Conservation (phyloP, 176 grass and related monocot genomes). For the Oryza meridionalis region DNA sequence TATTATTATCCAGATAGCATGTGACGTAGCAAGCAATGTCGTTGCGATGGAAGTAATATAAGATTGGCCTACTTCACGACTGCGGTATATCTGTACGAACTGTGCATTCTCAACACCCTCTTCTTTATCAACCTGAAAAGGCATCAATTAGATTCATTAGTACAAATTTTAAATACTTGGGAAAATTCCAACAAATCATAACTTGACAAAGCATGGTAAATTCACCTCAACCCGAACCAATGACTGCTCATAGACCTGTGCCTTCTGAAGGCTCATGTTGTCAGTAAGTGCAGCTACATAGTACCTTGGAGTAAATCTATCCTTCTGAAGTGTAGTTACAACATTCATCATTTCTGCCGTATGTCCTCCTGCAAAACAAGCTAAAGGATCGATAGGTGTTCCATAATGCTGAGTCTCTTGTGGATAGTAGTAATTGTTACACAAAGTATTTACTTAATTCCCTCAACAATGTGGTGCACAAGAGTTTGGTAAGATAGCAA, state of each 20-base stretch:
- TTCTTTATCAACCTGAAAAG: constrained; percentile 49
- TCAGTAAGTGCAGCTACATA: constrained; percentile 92
- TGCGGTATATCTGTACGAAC: constrained; percentile 91
- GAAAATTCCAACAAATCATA: neutral
- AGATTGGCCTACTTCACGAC: constrained; percentile 96
- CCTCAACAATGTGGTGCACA: neutral
- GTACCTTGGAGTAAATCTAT: constrained; percentile 77
- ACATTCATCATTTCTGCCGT: constrained; percentile 96
- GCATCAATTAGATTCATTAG: constrained; percentile 11
- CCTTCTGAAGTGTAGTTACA: constrained; percentile 65
- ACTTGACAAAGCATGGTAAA: constrained; percentile 7
- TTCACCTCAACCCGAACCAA: constrained; percentile 45
- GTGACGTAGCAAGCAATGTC: constrained; percentile 70
- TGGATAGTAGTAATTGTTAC: neutral
- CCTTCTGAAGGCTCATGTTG: constrained; percentile 94
- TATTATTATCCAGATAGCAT: constrained; percentile 84
- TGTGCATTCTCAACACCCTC: constrained; percentile 43
- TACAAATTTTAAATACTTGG: constrained; percentile 4
- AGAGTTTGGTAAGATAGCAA: neutral
- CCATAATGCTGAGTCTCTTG: neutral
- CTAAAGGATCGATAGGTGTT: constrained; percentile 21
- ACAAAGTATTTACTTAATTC: constrained; percentile 32
- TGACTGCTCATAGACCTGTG: constrained; percentile 76
- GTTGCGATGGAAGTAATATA: constrained; percentile 84
- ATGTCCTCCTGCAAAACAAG: constrained; percentile 66